Percentiles rank a stretch among this genome's conserved stretches.
These are phyloP conservation scores for Quercus rubra DNA, from an alignment of 306 rosid genomes.

Conservation along the genomic window DNA sequence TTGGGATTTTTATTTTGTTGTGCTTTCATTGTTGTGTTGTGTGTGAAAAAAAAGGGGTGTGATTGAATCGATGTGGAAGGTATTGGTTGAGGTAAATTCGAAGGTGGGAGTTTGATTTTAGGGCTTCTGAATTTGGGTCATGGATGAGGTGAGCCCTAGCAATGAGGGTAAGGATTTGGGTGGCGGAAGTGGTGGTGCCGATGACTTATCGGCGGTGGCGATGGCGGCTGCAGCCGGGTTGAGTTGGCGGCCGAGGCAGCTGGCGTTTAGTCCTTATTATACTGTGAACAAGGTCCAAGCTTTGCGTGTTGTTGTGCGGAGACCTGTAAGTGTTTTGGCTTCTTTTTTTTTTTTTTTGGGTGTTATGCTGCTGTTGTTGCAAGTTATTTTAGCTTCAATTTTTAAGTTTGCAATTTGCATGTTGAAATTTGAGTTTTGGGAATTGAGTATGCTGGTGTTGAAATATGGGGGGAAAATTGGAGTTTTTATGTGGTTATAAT, in stretches of 20 bases:
- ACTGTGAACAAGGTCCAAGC: constrained; percentile 40
- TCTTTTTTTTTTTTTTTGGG: not conserved
- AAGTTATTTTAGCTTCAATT: constrained; percentile 2
- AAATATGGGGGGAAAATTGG: not conserved
- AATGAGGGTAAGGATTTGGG: constrained; percentile 42
- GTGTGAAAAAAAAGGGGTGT: not conserved
- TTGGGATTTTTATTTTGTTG: not conserved
- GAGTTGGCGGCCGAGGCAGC: constrained; percentile 58
- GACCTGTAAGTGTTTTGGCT: constrained; percentile 52
- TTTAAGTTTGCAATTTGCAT: not conserved
- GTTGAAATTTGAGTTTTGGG: not conserved
- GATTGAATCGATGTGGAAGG: constrained; percentile 24
- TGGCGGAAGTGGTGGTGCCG: constrained; percentile 18
- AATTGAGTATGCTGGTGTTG: not conserved
- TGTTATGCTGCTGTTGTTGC: not conserved
- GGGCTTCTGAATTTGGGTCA: constrained; percentile 44
- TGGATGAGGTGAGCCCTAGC: constrained; percentile 66
- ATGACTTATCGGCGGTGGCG: constrained; percentile 23
- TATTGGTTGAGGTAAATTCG: constrained; percentile 37
- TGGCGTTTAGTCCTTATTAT: constrained; percentile 56
- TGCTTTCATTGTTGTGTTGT: not conserved
- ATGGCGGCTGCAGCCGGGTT: constrained; percentile 15
- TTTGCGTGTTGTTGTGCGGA: constrained; percentile 54
- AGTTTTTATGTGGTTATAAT: not conserved
- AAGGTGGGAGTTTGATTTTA: constrained; percentile 47